A percentile compares a stretch with the other conserved stretches of the same genome.
Conservation (phyloP, 2,329 filamentous ascomycete genomes). For the Aureobasidium sp. region DNA sequence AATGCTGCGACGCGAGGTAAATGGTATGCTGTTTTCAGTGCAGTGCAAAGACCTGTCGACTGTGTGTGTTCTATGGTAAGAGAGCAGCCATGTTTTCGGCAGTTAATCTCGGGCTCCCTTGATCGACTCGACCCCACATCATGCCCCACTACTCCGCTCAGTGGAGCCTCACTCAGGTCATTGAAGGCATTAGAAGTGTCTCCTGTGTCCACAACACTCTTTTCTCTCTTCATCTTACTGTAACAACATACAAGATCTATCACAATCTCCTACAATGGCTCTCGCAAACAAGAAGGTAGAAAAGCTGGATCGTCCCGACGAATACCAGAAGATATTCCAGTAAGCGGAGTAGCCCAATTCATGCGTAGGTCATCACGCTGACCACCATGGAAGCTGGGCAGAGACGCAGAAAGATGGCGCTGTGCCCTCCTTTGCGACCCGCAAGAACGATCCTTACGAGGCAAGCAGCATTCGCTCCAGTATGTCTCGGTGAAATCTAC, state of each 20-base stretch:
- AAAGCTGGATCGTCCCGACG: slow-evolving; percentile 16
- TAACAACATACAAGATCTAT: background rate
- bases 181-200: background rate
- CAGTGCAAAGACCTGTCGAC: background rate
- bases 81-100: slow-evolving; percentile 4
- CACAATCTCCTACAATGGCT: background rate
- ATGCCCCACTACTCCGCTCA: slow-evolving; percentile 5
- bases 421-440: slow-evolving; percentile 48
- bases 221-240: background rate
- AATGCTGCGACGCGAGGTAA: background rate
- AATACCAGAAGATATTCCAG: slow-evolving; percentile 21
- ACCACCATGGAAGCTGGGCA: slow-evolving; percentile 38
- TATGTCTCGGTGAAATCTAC: slow-evolving; percentile 4
- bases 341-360: background rate
- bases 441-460: slow-evolving; percentile 50
- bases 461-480: slow-evolving; percentile 26
- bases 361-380: background rate
- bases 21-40: background rate
- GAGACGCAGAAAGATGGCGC: slow-evolving; percentile 53
- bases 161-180: background rate
- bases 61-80: background rate
- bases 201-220: background rate
- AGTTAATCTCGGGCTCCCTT: background rate
- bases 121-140: background rate
- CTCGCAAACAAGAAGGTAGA: slow-evolving; percentile 7